Evolutionary conservation across 768 basidiomycete species (phyloP), one percentile per base, ranked within the genome.

Genomic region (Phylloporus rhodoxanthus): DNA sequence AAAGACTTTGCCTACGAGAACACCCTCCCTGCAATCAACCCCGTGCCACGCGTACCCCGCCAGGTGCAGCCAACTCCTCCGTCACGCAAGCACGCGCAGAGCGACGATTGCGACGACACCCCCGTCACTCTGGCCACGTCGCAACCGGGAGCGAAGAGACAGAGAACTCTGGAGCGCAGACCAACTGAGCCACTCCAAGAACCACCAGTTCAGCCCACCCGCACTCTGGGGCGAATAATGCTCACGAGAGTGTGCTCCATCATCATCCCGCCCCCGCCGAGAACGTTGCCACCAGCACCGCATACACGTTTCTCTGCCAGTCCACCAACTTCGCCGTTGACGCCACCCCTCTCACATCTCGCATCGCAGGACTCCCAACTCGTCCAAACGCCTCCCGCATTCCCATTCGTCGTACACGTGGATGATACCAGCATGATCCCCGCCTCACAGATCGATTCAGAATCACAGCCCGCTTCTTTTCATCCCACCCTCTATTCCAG

Each of bases 1-100:
- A 70, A 74, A 59, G 76, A 87, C 68, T 87, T 82, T 72, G 83
- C 79, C 14, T 84, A 81, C 68, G 82, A 85, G 65, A 82, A 74
- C 67, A 80, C 69, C 23, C 68, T 86, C 40, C 82, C 84, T 2
- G 80, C 81, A 8, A 74, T 87, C 34, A 70, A 68, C 26, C 72
- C 81, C 2, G 75, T 79, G 21, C 74, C 71, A 15, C 72, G 72
- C 17, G 60, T 68, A 11, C 72, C 71, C 1, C 73, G 75, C 19
- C 81, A 79, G 60, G 65, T 75, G 17, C 79, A 76, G 55, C 77
- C 77, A 50, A 57, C 67, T 45, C 52, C 67, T 51, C 59, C 65
- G 43, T 45, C 62, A 14, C 60, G 70, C 41, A 76, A 74, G 50
- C 75, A 77, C 43, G 52, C 57, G 48, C 54, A 66, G 66, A 61